Evolutionary conservation across 2,329 filamentous ascomycete genomes (phyloP).

Genomic region (Colletotrichum endophyticum): DNA sequence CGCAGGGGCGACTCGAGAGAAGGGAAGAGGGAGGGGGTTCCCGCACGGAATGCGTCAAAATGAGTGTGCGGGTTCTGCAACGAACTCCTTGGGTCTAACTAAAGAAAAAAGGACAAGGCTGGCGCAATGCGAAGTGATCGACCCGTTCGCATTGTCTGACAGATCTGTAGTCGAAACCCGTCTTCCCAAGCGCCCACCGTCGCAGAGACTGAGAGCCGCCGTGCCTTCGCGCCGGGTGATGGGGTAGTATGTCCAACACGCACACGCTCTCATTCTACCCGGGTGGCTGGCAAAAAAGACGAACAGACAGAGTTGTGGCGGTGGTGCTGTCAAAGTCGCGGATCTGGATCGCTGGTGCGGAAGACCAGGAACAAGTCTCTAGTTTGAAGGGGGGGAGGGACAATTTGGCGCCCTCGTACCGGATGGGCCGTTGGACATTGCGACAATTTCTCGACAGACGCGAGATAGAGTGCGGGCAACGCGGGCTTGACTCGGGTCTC

Average conservation of each 20-base stretch:
- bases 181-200: neutral
- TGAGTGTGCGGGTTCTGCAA: neutral
- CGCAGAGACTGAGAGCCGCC: neutral
- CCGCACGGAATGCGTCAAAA: neutral
- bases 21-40: neutral
- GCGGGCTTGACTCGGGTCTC: neutral
- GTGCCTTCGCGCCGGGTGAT: neutral
- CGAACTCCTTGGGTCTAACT: neutral
- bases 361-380: neutral
- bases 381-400: neutral
- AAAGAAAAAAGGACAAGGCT: neutral
- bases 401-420: neutral
- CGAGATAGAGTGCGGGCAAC: neutral
- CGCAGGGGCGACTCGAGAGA: neutral
- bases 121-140: neutral
- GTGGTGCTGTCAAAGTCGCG: neutral
- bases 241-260: neutral
- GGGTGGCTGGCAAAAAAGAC: neutral
- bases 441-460: neutral
- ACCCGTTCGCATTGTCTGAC: neutral
- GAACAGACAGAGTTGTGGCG: neutral
- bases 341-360: constrained; percentile 8
- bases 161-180: neutral
- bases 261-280: neutral
- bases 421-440: neutral